Percentiles rank a stretch among this genome's conserved stretches.
Conservation (phyloP, 2,329 filamentous ascomycete genomes). For the Neonectria sp. region DNA sequence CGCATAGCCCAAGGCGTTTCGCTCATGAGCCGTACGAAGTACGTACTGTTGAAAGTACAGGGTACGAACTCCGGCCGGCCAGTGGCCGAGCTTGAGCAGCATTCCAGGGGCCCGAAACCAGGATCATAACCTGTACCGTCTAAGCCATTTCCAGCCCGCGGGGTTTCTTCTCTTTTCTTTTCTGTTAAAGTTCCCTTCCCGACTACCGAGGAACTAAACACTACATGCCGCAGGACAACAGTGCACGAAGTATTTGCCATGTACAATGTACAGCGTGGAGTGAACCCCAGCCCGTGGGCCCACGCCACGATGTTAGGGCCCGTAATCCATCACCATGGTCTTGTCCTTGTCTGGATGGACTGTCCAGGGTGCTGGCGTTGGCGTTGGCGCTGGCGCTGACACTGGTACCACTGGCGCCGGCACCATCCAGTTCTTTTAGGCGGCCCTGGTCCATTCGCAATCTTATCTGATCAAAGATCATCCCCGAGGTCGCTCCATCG, state of each 20-base stretch:
- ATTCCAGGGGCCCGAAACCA: conserved; percentile 20
- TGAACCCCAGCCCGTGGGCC: conserved; percentile 2
- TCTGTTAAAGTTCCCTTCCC: not conserved
- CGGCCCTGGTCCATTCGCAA: conserved; percentile 14
- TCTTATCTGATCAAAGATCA: conserved; percentile 60
- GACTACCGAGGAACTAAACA: not conserved
- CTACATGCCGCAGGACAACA: not conserved
- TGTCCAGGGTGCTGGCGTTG: conserved; percentile 14
- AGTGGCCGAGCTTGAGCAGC: not conserved
- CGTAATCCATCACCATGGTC: conserved; percentile 3
- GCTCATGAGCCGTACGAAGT: conserved; percentile 1
- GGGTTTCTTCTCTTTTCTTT: not conserved
- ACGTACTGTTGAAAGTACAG: not conserved
- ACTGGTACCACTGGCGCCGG: not conserved
- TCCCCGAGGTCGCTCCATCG: conserved; percentile 47
- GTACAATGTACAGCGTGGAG: not conserved
- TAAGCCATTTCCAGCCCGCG: not conserved
- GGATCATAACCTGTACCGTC: conserved; percentile 7
- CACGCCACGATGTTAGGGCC: conserved; percentile 17
- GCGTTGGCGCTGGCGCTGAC: conserved; percentile 14
- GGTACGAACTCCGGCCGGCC: not conserved
- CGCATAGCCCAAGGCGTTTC: conserved; percentile 18
- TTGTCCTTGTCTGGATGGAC: conserved; percentile 1
- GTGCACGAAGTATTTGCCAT: not conserved
- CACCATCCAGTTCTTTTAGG: conserved; percentile 1